Percentiles rank a stretch among this genome's conserved stretches.
Evolutionary conservation across 441 rosid genomes (phyloP).

Genomic region (Metrosideros polymorpha): DNA sequence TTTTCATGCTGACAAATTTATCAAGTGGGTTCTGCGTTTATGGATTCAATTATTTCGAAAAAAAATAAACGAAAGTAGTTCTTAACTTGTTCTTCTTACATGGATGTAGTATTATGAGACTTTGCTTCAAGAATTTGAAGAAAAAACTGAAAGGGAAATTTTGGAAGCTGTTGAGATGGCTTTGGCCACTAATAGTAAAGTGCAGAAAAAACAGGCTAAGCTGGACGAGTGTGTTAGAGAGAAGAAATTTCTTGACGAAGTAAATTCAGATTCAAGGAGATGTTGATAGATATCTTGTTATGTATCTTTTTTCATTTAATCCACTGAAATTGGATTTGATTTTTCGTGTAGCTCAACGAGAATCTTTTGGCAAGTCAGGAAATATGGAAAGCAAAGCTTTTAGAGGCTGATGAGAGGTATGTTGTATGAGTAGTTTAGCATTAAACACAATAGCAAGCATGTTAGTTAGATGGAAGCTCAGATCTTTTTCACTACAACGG

Average conservation of each 20-base stretch:
- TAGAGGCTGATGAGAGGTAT: conserved; percentile 70
- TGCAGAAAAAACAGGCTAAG: conserved; percentile 66
- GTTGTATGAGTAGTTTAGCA: neutral
- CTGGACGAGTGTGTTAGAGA: conserved; percentile 67
- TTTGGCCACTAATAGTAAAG: conserved; percentile 29
- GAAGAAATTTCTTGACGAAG: conserved; percentile 87
- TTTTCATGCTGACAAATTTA: neutral
- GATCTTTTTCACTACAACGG: neutral
- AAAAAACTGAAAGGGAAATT: conserved; percentile 66
- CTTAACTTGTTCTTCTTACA: neutral
- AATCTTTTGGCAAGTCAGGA: conserved; percentile 73
- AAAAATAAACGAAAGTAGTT: neutral
- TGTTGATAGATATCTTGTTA: neutral
- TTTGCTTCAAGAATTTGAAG: conserved; percentile 63
- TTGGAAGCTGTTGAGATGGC: conserved; percentile 65
- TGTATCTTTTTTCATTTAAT: neutral
- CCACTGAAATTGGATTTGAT: conserved; percentile 1
- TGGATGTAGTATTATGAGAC: conserved; percentile 64
- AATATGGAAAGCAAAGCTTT: conserved; percentile 67
- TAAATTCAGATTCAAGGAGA: conserved; percentile 20
- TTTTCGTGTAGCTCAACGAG: conserved; percentile 56
- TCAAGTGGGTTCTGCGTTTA: no score
- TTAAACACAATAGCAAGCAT: neutral
- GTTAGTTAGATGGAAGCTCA: neutral
- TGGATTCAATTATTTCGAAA: no score